Conservation (phyloP, 2,329 filamentous ascomycete species). For the Dothideomycetes sp. region DNA sequence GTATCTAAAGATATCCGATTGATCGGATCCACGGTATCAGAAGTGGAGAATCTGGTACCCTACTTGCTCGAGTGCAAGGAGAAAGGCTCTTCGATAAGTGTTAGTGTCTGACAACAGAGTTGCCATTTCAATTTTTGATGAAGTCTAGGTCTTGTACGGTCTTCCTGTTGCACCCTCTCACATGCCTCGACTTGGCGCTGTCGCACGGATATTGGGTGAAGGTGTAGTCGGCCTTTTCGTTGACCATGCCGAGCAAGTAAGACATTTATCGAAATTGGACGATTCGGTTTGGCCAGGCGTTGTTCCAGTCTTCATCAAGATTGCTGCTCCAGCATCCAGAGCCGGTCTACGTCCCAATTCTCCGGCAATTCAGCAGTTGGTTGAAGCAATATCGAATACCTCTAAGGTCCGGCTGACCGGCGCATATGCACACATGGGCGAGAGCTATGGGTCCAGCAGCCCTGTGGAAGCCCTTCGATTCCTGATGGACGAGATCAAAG, state of each 20-base stretch:
- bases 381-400: slow-evolving; percentile 41
- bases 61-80: slow-evolving; percentile 50
- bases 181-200: slow-evolving; percentile 48
- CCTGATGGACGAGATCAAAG: slow-evolving; percentile 51
- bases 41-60: slow-evolving; percentile 58
- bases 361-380: slow-evolving; percentile 36
- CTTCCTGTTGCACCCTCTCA: slow-evolving; percentile 57
- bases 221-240: slow-evolving; percentile 55
- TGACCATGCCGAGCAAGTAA: slow-evolving; percentile 57
- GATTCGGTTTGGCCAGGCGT: slow-evolving; percentile 34
- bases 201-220: slow-evolving; percentile 49
- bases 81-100: slow-evolving; percentile 49
- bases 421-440: slow-evolving; percentile 64
- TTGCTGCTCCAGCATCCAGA: slow-evolving; percentile 64
- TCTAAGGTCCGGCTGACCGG: slow-evolving; percentile 44
- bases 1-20: slow-evolving; percentile 47
- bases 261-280: slow-evolving; percentile 29
- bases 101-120: slow-evolving; percentile 27
- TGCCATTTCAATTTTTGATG: not conserved
- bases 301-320: slow-evolving; percentile 58
- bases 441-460: slow-evolving; percentile 54
- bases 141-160: slow-evolving; percentile 55
- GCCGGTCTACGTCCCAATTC: slow-evolving; percentile 54
- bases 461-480: slow-evolving; percentile 50
- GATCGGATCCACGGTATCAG: slow-evolving; percentile 64